A percentile compares a stretch with the other conserved stretches of the same genome.
Conservation (phyloP, 306 rosid species). For the Prunus mume region DNA sequence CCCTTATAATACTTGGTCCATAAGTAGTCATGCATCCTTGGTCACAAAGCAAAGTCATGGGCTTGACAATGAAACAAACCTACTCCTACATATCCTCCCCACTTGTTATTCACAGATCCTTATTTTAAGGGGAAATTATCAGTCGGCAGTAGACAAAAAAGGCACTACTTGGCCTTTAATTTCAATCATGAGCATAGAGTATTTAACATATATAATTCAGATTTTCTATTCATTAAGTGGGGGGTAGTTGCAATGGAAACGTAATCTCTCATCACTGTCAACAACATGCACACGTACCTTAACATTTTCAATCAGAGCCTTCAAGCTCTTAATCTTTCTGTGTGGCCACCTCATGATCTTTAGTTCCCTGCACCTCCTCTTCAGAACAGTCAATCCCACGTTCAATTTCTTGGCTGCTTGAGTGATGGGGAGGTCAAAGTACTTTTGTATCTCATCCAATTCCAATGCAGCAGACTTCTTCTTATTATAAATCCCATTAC, state of each 20-base stretch:
- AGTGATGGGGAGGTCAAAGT: constrained; percentile 56
- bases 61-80: too few relatives aligned
- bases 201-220: background rate
- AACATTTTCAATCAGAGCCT: constrained; percentile 50
- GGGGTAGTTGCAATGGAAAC: background rate
- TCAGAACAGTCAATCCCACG: constrained; percentile 67
- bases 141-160: background rate
- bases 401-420: constrained; percentile 67
- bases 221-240: background rate
- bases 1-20: background rate
- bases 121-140: background rate
- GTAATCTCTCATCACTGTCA: too few relatives aligned
- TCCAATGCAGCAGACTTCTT: constrained; percentile 15
- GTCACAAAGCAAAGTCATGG: too few relatives aligned
- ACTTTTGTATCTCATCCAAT: constrained; percentile 44
- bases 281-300: constrained; percentile 45
- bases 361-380: constrained; percentile 79
- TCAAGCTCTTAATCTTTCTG: constrained; percentile 73
- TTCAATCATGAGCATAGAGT: background rate
- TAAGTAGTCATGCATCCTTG: background rate
- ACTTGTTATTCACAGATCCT: too few relatives aligned
- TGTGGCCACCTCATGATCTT: constrained; percentile 84
- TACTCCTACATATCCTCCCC: too few relatives aligned
- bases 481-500: background rate
- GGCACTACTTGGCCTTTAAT: too few relatives aligned